Conservation (phyloP, 225 moss, liverwort and hornwort genomes). For the Asterella californica region DNA sequence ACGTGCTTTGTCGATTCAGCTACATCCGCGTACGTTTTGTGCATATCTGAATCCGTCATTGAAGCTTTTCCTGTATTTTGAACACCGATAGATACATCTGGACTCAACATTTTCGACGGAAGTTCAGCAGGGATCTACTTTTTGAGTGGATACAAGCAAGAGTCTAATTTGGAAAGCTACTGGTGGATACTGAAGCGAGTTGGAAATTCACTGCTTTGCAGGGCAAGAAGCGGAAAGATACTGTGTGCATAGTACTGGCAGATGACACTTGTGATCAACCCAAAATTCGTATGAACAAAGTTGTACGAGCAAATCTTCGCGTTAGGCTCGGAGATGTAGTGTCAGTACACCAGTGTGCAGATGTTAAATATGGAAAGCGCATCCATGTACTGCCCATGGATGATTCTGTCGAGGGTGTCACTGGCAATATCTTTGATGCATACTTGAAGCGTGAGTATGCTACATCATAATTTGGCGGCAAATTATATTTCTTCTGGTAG, state of each 20-base stretch:
- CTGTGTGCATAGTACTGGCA: slow-evolving; percentile 82
- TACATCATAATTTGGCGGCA: not conserved
- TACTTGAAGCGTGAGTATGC: slow-evolving; percentile 69
- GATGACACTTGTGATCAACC: slow-evolving; percentile 84
- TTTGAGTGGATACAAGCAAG: not conserved
- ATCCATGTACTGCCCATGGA: slow-evolving; percentile 93
- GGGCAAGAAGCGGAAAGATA: slow-evolving; percentile 96
- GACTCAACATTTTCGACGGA: not conserved
- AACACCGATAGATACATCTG: not conserved
- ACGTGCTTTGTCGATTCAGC: not conserved
- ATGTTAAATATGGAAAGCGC: slow-evolving; percentile 90
- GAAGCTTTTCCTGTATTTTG: not conserved
- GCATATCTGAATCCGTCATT: not conserved
- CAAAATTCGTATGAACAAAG: slow-evolving; percentile 96
- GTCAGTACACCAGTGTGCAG: slow-evolving; percentile 88
- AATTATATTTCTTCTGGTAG: not conserved
- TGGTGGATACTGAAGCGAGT: not conserved
- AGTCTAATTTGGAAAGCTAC: not conserved
- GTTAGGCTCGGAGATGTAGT: slow-evolving; percentile 88
- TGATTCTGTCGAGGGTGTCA: slow-evolving; percentile 85
- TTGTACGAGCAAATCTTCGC: slow-evolving; percentile 82
- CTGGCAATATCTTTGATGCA: slow-evolving; percentile 81
- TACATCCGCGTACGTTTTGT: not conserved
- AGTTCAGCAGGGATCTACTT: not conserved
- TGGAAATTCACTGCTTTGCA: slow-evolving; percentile 21